Evolutionary conservation across 148 eudicot species (phyloP).

Genomic region (Cornus controversa): DNA sequence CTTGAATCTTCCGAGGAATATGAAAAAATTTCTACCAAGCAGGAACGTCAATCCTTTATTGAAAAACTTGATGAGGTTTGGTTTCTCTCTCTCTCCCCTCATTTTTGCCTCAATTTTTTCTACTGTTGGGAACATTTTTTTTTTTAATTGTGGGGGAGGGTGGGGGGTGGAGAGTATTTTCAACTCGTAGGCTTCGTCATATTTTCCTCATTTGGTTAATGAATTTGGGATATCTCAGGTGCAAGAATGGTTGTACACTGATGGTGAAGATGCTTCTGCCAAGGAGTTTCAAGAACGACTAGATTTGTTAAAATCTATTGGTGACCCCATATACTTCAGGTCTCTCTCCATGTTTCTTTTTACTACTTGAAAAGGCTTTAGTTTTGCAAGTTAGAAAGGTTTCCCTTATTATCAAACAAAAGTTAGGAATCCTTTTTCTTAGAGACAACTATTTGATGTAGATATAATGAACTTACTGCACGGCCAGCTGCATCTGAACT

Average conservation of each 20-base stretch:
- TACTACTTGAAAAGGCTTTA: neutral
- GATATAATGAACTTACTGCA: conserved; percentile 79
- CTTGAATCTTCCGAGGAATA: conserved; percentile 69
- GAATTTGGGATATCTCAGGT: conserved; percentile 43
- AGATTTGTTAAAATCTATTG: conserved; percentile 75
- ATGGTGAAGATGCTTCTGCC: conserved; percentile 97
- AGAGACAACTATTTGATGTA: conserved; percentile 28
- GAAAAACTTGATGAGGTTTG: conserved; percentile 88
- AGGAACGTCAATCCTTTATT: conserved; percentile 73
- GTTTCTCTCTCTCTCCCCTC: neutral
- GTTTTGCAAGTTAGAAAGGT: conserved; percentile 7
- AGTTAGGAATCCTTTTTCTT: neutral
- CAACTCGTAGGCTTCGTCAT: neutral
- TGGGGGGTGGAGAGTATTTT: too few relatives aligned
- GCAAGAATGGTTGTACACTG: conserved; percentile 95
- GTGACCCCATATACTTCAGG: conserved; percentile 97
- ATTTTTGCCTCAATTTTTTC: neutral
- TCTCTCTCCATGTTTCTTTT: conserved; percentile 21
- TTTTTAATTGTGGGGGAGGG: neutral
- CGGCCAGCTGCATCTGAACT: conserved; percentile 75
- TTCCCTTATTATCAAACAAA: too few relatives aligned
- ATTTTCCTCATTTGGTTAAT: neutral
- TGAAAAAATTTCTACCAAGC: conserved; percentile 57
- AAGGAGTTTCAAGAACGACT: conserved; percentile 76
- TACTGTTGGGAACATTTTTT: neutral